Evolutionary conservation across 768 basidiomycete genomes (phyloP).

Genomic region (Termitomyces sp.): DNA sequence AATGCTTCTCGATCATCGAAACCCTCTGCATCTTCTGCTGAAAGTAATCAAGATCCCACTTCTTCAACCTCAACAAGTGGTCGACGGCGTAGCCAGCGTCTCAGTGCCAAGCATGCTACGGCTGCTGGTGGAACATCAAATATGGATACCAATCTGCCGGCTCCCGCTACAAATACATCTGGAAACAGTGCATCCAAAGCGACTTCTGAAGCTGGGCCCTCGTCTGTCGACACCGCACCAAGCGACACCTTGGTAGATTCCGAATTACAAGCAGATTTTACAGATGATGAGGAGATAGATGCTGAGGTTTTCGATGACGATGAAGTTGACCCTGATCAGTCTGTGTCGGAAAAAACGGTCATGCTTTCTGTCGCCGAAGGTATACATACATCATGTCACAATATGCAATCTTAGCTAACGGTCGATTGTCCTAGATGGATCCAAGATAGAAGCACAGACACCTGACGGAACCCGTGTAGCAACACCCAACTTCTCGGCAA

Average conservation of each 20-base stretch:
- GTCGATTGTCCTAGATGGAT: conserved; percentile 58
- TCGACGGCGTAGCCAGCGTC: conserved; percentile 77
- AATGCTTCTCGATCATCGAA: conserved; percentile 26
- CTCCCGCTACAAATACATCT: conserved; percentile 10
- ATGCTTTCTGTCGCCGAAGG: conserved; percentile 81
- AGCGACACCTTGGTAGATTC: conserved; percentile 63
- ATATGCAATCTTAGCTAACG: neutral
- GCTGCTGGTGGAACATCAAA: conserved; percentile 10
- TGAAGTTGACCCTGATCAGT: conserved; percentile 61
- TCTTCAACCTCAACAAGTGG: conserved; percentile 38
- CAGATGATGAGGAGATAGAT: conserved; percentile 85
- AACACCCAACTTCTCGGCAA: conserved; percentile 64
- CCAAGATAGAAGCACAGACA: conserved; percentile 93
- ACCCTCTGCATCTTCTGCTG: conserved; percentile 26
- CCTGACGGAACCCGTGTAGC: conserved; percentile 94
- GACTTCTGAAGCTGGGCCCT: conserved; percentile 17
- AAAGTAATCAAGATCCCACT: conserved; percentile 16
- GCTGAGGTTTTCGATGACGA: conserved; percentile 91
- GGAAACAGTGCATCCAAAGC: conserved; percentile 6
- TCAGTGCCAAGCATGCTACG: conserved; percentile 63
- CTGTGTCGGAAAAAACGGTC: conserved; percentile 78
- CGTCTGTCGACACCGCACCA: conserved; percentile 36
- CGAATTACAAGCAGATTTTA: conserved; percentile 70
- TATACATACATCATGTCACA: conserved; percentile 23
- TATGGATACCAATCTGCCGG: conserved; percentile 12